Base-by-base conservation (phyloP, 805 yeast genomes). In the Ogataea nitratoaversa region DNA sequence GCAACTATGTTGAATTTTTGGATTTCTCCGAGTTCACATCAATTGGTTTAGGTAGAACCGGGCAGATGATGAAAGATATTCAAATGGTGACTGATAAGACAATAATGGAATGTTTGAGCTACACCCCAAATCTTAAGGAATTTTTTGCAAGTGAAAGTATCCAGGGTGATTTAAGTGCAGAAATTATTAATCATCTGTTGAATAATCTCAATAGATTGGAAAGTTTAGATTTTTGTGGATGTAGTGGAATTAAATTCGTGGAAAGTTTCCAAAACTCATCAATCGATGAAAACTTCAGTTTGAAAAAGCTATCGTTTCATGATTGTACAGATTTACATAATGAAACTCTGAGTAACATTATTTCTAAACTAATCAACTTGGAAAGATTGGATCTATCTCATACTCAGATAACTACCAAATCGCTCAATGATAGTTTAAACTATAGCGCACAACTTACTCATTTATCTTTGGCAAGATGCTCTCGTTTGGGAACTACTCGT, bases 1-100 rank as follows among this genome's bases (percentile, higher is more conserved):
- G 83, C 14, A 74, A 70, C 44, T 76, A 74, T 47, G 91, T 86
- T 17, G 79, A 80, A 50, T 79, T 82, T 38, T 74, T 90, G 51
- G 96, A 89, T 65, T 90, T 89, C 53, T 84, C 85, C 54, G 91
- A 85, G 50, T 83, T 89, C 61, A 88, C 96, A 1, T 82, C 91
- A 0, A 80, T 90, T 36, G 96, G 96, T 0, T 70, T 89, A 35
- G 96, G 96, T 2, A 70, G 96, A 48, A 84, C 96, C 0, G 87
- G 85, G 9, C 74, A 82, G 50, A 89, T 89, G 95, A 90, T 85
- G 63, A 82, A 78, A 60, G 95, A 85, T 62, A 89, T 89, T 51
- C 95, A 89, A 62, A 85, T 86, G 85, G 87, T 89, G 30, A 89
- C 96, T 0, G 70, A 82, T 30, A 65, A 67, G 20, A 89, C 96